Evolutionary conservation across 192 early-diverging fungal species (phyloP).

Genomic region (Coemansia sp.): DNA sequence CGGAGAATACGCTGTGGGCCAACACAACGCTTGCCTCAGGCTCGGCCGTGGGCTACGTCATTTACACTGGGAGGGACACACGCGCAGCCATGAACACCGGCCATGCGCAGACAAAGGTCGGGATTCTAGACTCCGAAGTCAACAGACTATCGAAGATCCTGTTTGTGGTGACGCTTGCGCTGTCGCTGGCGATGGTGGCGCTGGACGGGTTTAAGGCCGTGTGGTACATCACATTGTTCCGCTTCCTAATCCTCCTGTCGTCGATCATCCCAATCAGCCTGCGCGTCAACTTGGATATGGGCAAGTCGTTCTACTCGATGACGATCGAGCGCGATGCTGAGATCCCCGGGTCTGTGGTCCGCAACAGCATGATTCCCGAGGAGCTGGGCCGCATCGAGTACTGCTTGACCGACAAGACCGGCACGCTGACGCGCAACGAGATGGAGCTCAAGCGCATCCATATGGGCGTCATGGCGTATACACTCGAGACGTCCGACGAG

Average conservation of each 20-base stretch:
- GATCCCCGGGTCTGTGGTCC: slow-evolving; percentile 85
- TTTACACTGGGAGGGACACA: slow-evolving; percentile 93
- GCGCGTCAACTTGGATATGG: slow-evolving; percentile 96
- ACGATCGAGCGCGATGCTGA: slow-evolving; percentile 86
- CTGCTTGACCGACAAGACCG: slow-evolving; percentile 93
- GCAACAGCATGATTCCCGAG: slow-evolving; percentile 94
- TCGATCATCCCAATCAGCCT: slow-evolving; percentile 96
- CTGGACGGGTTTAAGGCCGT: slow-evolving; percentile 86
- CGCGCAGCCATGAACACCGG: slow-evolving; percentile 96
- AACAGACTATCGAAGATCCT: slow-evolving; percentile 93
- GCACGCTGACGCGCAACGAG: slow-evolving; percentile 94
- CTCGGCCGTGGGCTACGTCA: slow-evolving; percentile 78
- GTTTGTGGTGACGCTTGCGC: slow-evolving; percentile 77
- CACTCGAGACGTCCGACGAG: slow-evolving; percentile 88
- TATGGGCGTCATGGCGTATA: slow-evolving; percentile 95
- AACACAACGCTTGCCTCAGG: slow-evolving; percentile 96
- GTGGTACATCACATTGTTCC: slow-evolving; percentile 90
- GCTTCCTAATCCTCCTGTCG: slow-evolving; percentile 94
- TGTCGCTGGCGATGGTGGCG: slow-evolving; percentile 87
- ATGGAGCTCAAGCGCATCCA: slow-evolving; percentile 96
- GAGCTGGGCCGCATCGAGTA: slow-evolving; percentile 95
- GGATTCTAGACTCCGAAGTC: slow-evolving; percentile 86
- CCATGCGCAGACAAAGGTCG: slow-evolving; percentile 88
- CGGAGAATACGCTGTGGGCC: slow-evolving; percentile 93
- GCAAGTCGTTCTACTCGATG: slow-evolving; percentile 89